Percentiles rank a stretch among this genome's conserved stretches.
These are phyloP conservation scores for Naganishia vishniacii DNA, from an alignment of 768 basidiomycete species.

Conservation along the genomic window DNA sequence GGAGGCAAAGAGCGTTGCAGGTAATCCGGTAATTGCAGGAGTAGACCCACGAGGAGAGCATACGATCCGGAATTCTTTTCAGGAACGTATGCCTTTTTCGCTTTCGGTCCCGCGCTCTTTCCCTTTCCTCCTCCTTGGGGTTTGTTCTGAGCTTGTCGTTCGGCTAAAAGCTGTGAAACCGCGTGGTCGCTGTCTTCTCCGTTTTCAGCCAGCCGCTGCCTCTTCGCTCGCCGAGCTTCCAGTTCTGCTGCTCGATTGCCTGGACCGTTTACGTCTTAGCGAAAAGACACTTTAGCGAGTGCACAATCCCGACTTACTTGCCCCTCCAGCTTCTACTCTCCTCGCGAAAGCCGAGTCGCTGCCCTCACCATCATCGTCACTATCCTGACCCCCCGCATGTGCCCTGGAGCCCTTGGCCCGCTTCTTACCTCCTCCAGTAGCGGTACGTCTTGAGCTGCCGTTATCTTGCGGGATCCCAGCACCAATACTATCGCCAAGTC, in stretches of 20 bases:
- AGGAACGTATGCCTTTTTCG: slow-evolving; percentile 36
- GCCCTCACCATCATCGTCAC: not conserved
- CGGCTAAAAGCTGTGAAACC: not conserved
- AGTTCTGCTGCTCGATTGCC: slow-evolving; percentile 8
- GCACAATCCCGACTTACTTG: slow-evolving; percentile 7
- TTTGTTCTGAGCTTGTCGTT: not conserved
- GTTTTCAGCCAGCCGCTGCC: not conserved
- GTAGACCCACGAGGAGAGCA: slow-evolving; percentile 40
- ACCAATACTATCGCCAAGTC: not conserved
- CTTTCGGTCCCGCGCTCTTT: slow-evolving; percentile 9
- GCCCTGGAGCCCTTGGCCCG: not conserved
- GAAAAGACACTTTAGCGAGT: not conserved
- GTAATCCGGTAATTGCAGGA: slow-evolving; percentile 29
- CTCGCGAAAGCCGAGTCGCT: not conserved
- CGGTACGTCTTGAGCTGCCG: too few species aligned
- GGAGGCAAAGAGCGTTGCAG: slow-evolving; percentile 2
- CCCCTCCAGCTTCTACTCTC: slow-evolving; percentile 6
- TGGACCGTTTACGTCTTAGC: not conserved
- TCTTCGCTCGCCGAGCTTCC: not conserved
- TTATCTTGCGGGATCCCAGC: not conserved
- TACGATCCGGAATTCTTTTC: slow-evolving; percentile 38
- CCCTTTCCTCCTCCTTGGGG: slow-evolving; percentile 14
- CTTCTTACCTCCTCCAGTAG: not conserved
- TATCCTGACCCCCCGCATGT: slow-evolving; percentile 9
- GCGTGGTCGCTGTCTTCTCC: not conserved